Evolutionary conservation across 371 early-diverging fungal species (phyloP).

Genomic region (Mortierella sp.): DNA sequence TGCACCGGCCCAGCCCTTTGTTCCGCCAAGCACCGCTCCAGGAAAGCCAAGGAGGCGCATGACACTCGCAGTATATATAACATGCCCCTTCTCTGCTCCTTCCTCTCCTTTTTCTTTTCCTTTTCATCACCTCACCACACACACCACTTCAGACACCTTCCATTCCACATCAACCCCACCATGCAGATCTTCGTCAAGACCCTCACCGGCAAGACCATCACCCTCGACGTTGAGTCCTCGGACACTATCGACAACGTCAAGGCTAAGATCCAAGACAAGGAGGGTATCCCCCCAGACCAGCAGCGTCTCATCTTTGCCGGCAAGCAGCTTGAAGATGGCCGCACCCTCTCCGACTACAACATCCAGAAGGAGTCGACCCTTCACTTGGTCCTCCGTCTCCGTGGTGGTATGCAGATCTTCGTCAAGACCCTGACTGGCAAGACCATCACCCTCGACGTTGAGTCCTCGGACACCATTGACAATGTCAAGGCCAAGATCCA

Average conservation of each 20-base stretch:
- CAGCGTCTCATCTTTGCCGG: slow-evolving; percentile 87
- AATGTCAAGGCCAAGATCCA: slow-evolving; percentile 95
- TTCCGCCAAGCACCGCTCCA: slow-evolving; percentile 4
- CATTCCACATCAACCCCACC: slow-evolving; percentile 2
- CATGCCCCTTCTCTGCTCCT: neutral
- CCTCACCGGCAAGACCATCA: slow-evolving; percentile 98
- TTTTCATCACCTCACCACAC: neutral
- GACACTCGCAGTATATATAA: neutral
- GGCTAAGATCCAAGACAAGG: slow-evolving; percentile 98
- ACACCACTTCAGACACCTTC: neutral
- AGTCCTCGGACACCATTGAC: slow-evolving; percentile 82
- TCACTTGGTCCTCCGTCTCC: slow-evolving; percentile 89
- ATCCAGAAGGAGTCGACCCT: slow-evolving; percentile 97
- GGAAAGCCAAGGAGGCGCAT: slow-evolving; percentile 9
- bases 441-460: slow-evolving; percentile 98
- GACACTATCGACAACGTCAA: slow-evolving; percentile 99
- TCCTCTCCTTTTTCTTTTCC: slow-evolving; percentile 3
- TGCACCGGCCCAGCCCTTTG: neutral
- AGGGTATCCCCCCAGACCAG: slow-evolving; percentile 85
- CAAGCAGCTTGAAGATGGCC: slow-evolving; percentile 95
- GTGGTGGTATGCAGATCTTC: slow-evolving; percentile 89
- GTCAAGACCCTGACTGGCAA: slow-evolving; percentile 98
- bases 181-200: slow-evolving; percentile 99
- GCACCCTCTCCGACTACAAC: slow-evolving; percentile 87
- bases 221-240: slow-evolving; percentile 97